Percentiles rank a stretch among this genome's conserved stretches.
These are phyloP conservation scores for Fagopyrum homotropicum DNA, from an alignment of 148 eudicot genomes.

Conservation along the genomic window DNA sequence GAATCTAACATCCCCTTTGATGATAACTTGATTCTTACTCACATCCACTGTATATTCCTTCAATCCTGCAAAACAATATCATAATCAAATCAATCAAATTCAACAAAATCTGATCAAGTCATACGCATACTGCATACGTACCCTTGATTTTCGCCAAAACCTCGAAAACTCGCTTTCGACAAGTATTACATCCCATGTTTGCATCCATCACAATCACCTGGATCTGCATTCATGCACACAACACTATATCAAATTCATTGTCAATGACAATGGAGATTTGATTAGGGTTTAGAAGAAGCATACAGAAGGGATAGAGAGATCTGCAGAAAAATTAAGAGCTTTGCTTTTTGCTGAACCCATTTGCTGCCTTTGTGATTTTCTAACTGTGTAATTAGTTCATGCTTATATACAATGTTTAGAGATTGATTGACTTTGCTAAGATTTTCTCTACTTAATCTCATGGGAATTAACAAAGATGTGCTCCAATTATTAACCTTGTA, in stretches of 20 bases:
- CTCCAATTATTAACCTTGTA: too few relatives aligned
- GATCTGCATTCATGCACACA: constrained; percentile 25
- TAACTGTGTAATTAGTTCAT: too few relatives aligned
- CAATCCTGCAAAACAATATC: constrained; percentile 29
- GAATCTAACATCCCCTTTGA: constrained; percentile 31
- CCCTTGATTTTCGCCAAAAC: constrained; percentile 40
- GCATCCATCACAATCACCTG: constrained; percentile 51
- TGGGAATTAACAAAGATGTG: too few relatives aligned
- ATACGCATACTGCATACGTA: neutral
- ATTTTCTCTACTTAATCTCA: too few relatives aligned
- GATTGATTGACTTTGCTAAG: too few relatives aligned
- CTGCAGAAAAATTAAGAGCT: constrained; percentile 30
- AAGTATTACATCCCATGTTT: constrained; percentile 36
- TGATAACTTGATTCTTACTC: constrained; percentile 30
- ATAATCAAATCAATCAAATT: neutral
- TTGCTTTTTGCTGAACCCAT: constrained; percentile 19
- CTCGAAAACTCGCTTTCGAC: constrained; percentile 33
- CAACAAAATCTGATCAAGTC: neutral
- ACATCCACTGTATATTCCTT: constrained; percentile 42
- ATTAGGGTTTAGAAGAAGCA: neutral
- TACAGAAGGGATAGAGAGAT: constrained; percentile 50
- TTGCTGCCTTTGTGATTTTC: neutral
- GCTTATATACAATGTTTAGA: too few relatives aligned
- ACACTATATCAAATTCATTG: neutral
- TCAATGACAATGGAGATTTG: neutral